A percentile compares a stretch with the other conserved stretches of the same genome.
These are phyloP conservation scores for Syzygium oleosum DNA, from an alignment of 345 rosid species.

Conservation along the genomic window DNA sequence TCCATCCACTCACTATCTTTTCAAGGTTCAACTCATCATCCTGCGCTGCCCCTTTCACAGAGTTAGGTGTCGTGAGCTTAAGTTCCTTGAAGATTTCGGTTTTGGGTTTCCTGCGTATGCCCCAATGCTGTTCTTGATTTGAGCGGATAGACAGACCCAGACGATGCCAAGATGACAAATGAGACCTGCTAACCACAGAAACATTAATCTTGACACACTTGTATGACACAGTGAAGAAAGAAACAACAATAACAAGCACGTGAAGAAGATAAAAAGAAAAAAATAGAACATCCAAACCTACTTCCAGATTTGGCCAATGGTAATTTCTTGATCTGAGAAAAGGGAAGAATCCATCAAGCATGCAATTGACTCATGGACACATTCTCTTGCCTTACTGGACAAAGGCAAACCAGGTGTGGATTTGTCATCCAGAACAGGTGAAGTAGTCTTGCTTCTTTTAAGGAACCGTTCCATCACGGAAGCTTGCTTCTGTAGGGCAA, in stretches of 20 bases:
- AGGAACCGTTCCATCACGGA: slow-evolving; percentile 87
- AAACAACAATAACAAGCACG: background rate
- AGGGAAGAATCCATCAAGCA: slow-evolving; percentile 50
- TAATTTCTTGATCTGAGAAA: slow-evolving; percentile 34
- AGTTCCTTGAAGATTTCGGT: slow-evolving; percentile 54
- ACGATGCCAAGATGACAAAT: slow-evolving; percentile 62
- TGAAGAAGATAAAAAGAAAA: background rate
- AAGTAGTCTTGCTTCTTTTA: slow-evolving; percentile 41
- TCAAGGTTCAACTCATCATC: slow-evolving; percentile 41
- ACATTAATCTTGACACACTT: background rate
- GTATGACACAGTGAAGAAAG: background rate
- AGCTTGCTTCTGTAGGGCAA: slow-evolving; percentile 68
- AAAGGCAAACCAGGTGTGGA: slow-evolving; percentile 13
- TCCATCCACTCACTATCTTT: slow-evolving; percentile 43
- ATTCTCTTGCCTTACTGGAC: slow-evolving; percentile 17
- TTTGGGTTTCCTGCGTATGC: slow-evolving; percentile 68
- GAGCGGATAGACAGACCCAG: slow-evolving; percentile 36
- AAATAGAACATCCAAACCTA: slow-evolving; percentile 13
- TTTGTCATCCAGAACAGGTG: slow-evolving; percentile 19
- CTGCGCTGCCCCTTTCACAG: slow-evolving; percentile 17
- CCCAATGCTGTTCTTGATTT: slow-evolving; percentile 56
- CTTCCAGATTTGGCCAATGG: slow-evolving; percentile 48
- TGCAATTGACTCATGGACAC: slow-evolving; percentile 28
- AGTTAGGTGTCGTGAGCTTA: slow-evolving; percentile 37
- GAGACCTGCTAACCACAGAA: slow-evolving; percentile 39